Evolutionary conservation across 1,139 yeast genomes (phyloP).

Genomic region (Diutina siamensis): DNA sequence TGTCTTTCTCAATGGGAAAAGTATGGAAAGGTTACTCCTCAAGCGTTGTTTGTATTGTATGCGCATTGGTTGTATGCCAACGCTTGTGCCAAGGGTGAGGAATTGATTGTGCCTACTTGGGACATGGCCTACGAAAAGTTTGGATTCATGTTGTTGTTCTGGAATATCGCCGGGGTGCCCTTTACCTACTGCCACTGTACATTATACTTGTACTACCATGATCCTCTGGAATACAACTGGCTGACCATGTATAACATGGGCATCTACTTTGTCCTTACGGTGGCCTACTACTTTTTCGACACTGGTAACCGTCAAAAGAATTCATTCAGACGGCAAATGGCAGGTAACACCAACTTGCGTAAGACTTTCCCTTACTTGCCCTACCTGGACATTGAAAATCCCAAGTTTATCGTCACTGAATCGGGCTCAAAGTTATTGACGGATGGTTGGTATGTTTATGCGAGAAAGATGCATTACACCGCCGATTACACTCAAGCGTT

Average conservation of each 20-base stretch:
- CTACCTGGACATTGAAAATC: conserved; percentile 67
- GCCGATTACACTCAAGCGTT: conserved; percentile 85
- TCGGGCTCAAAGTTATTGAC: conserved; percentile 77
- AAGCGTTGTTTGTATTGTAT: conserved; percentile 57
- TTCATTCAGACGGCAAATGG: conserved; percentile 75
- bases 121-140: conserved; percentile 98
- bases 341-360: conserved; percentile 66
- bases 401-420: conserved; percentile 71
- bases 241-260: conserved; percentile 44
- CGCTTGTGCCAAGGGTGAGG: conserved; percentile 97
- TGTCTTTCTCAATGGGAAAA: conserved; percentile 68
- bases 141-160: conserved; percentile 94
- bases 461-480: conserved; percentile 90
- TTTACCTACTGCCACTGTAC: conserved; percentile 95
- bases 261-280: conserved; percentile 44
- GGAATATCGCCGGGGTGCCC: conserved; percentile 99
- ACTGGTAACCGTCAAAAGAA: conserved; percentile 94
- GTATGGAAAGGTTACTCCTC: conserved; percentile 72
- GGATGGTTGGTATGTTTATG: conserved; percentile 90
- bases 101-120: conserved; percentile 95
- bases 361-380: conserved; percentile 93
- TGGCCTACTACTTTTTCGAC: conserved; percentile 86
- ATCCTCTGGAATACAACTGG: conserved; percentile 75
- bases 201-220: conserved; percentile 66
- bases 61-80: conserved; percentile 95